Conservation (phyloP, 768 basidiomycete species). For the Lentinula aciculospora region DNA sequence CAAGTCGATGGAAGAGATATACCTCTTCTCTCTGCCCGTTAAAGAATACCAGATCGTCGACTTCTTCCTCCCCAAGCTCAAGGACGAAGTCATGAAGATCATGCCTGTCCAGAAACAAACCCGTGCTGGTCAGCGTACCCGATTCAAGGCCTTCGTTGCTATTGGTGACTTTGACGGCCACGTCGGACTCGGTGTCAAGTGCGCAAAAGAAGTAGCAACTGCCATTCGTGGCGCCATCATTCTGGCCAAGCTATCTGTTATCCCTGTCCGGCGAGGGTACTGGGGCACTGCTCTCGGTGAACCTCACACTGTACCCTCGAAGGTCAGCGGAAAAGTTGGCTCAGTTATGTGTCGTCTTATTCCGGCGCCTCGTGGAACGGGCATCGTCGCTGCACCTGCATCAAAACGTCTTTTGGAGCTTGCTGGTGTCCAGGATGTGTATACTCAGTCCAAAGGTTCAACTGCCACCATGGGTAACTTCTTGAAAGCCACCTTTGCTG, state of each 20-base stretch:
- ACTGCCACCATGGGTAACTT: slow-evolving; percentile 99
- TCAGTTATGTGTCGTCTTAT: slow-evolving; percentile 99
- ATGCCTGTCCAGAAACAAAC: slow-evolving; percentile 99
- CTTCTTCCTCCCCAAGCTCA: slow-evolving; percentile 97
- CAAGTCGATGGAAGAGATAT: slow-evolving; percentile 99
- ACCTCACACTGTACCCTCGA: slow-evolving; percentile 98
- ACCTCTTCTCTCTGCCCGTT: slow-evolving; percentile 99
- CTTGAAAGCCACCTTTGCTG: slow-evolving; percentile 94
- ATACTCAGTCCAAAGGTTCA: slow-evolving; percentile 97
- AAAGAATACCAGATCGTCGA: slow-evolving; percentile 99
- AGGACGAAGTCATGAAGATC: slow-evolving; percentile 99
- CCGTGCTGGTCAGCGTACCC: slow-evolving; percentile 97
- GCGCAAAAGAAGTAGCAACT: slow-evolving; percentile 99
- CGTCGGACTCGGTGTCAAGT: slow-evolving; percentile 99
- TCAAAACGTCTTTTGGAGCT: slow-evolving; percentile 95
- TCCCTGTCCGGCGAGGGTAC: slow-evolving; percentile 98
- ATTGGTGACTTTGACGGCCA: slow-evolving; percentile 99
- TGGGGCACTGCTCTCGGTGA: slow-evolving; percentile 99
- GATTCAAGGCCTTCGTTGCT: slow-evolving; percentile 99
- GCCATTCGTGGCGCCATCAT: slow-evolving; percentile 99
- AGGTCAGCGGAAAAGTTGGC: slow-evolving; percentile 97
- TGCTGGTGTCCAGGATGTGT: slow-evolving; percentile 96
- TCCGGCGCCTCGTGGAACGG: slow-evolving; percentile 97
- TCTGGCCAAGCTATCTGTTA: slow-evolving; percentile 94
- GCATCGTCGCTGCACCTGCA: slow-evolving; percentile 98